These are phyloP conservation scores for Chytriomyces sp. DNA, from an alignment of 192 early-diverging fungal genomes.

Conservation along the genomic window DNA sequence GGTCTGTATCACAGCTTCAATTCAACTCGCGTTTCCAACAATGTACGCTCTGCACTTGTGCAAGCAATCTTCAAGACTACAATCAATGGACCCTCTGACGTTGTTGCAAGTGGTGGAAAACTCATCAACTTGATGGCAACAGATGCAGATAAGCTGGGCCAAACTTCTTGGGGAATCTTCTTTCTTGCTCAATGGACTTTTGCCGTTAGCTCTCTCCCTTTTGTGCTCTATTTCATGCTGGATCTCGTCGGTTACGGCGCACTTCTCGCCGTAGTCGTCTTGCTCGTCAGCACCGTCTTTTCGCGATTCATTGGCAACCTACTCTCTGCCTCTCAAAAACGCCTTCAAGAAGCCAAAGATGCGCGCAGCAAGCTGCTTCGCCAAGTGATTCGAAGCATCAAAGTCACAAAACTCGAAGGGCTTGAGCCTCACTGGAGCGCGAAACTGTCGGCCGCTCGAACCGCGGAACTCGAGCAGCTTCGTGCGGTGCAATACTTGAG, in stretches of 20 bases:
- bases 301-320: not conserved
- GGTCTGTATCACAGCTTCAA: slow-evolving; percentile 11
- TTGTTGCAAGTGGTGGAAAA: not conserved
- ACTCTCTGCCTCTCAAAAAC: slow-evolving; percentile 3
- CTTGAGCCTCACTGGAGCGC: slow-evolving; percentile 5
- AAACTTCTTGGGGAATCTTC: slow-evolving; percentile 17
- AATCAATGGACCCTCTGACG: not conserved
- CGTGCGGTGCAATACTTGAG: slow-evolving; percentile 9
- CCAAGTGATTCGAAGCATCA: slow-evolving; percentile 13
- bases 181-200: slow-evolving; percentile 19
- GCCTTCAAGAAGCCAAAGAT: slow-evolving; percentile 19
- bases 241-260: slow-evolving; percentile 21
- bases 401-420: slow-evolving; percentile 26
- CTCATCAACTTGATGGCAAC: slow-evolving; percentile 21
- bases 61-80: slow-evolving; percentile 13
- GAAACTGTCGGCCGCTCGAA: slow-evolving; percentile 1
- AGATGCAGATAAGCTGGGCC: slow-evolving; percentile 22
- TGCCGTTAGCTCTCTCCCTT: slow-evolving; percentile 14
- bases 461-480: slow-evolving; percentile 1
- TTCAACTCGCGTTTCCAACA: slow-evolving; percentile 22
- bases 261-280: slow-evolving; percentile 4
- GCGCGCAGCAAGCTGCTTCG: slow-evolving; percentile 1
- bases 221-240: slow-evolving; percentile 21
- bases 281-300: not conserved
- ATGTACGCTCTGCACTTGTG: slow-evolving; percentile 17